A percentile compares a stretch with the other conserved stretches of the same genome.
phyloP scores from a whole-genome alignment of 1,284 basidiomycete species.

The Ceraceosorus bombacis region DNA sequence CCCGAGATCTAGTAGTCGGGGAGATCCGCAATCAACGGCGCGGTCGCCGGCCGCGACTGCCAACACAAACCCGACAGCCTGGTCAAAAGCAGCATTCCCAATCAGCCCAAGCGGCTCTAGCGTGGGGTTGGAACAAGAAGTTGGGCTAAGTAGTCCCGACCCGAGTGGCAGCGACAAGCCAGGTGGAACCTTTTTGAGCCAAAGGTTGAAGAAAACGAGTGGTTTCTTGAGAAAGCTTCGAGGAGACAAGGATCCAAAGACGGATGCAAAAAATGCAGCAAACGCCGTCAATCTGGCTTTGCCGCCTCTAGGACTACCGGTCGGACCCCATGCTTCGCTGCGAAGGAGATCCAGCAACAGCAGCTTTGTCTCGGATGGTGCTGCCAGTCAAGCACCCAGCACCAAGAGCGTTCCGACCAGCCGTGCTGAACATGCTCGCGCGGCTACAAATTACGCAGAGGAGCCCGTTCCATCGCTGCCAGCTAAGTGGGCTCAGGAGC shows the following conservation, averaged over 20 bases:
- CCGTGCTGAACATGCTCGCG: too few relatives aligned
- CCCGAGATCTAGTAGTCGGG: too few relatives aligned
- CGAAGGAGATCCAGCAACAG: slow-evolving; percentile 4
- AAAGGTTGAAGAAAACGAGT: slow-evolving; percentile 42
- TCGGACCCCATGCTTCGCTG: background rate
- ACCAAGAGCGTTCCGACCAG: background rate
- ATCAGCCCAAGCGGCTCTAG: slow-evolving; percentile 1
- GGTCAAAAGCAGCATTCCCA: too few relatives aligned
- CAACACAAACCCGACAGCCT: too few relatives aligned
- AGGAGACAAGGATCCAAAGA: background rate
- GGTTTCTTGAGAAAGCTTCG: slow-evolving; percentile 17
- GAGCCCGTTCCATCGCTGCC: background rate
- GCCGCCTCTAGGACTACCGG: background rate
- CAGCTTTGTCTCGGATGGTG: slow-evolving; percentile 7
- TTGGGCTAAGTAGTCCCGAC: slow-evolving; percentile 7
- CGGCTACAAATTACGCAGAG: too few relatives aligned
- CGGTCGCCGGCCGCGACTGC: too few relatives aligned
- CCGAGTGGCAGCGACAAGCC: background rate
- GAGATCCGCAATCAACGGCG: too few relatives aligned
- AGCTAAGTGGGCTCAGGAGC: background rate
- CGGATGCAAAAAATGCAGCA: background rate
- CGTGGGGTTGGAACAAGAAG: slow-evolving; percentile 24
- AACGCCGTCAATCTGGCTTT: background rate
- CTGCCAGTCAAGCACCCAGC: background rate
- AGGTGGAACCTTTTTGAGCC: slow-evolving; percentile 20